phyloP scores from a whole-genome alignment of 768 basidiomycete species.

The Mycena albidolilacea region DNA sequence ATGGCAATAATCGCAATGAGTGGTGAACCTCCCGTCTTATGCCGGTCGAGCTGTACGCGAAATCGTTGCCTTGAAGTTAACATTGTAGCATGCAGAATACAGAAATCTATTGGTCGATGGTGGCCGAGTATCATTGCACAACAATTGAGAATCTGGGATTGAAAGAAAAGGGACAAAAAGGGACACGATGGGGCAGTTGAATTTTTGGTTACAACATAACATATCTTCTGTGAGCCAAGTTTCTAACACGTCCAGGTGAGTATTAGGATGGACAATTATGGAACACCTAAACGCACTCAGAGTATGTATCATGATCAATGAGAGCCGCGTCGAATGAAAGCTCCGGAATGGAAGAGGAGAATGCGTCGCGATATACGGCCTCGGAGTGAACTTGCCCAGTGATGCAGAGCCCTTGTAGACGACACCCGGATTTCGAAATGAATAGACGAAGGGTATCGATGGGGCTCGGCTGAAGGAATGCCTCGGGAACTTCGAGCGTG shows the following conservation, averaged over 20 bases:
- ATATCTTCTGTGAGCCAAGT: not conserved
- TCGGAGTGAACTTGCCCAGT: not conserved
- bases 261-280: not conserved
- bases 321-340: not conserved
- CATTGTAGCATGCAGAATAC: too few species aligned
- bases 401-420: not conserved
- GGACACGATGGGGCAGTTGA: too few species aligned
- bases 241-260: not conserved
- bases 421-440: conserved; percentile 12
- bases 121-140: too few species aligned
- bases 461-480: not conserved
- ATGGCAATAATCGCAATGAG: too few species aligned
- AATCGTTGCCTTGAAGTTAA: too few species aligned
- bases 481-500: not conserved
- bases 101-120: too few species aligned
- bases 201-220: too few species aligned
- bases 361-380: not conserved
- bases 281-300: not conserved
- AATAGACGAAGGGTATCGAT: not conserved
- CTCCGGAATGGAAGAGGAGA: not conserved
- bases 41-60: too few species aligned
- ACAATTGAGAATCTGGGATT: too few species aligned
- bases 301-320: not conserved
- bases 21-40: too few species aligned
- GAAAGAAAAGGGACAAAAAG: too few species aligned